phyloP scores from a whole-genome alignment of 257 asterid genomes.

The Apocynum venetum region DNA sequence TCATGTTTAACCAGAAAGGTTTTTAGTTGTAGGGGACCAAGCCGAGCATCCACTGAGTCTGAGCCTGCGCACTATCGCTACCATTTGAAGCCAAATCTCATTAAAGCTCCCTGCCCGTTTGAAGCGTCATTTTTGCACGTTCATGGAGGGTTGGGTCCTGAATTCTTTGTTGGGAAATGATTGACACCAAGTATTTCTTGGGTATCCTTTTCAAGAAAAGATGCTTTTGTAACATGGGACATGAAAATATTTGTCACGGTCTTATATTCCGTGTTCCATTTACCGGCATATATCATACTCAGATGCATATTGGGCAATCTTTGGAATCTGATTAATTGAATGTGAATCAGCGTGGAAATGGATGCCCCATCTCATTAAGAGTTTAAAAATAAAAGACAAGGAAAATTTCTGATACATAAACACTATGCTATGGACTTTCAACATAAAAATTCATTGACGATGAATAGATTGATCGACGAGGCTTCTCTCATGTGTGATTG shows the following conservation, averaged over 20 bases:
- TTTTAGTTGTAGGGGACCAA: not conserved
- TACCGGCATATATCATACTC: not conserved
- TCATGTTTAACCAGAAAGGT: not conserved
- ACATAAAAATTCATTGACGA: not conserved
- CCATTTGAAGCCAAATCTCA: not conserved
- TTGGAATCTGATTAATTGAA: not conserved
- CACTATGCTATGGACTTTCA: too few species aligned
- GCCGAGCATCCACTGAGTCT: not conserved
- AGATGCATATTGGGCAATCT: not conserved
- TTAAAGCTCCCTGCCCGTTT: not conserved
- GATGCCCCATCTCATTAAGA: too few species aligned
- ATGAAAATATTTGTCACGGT: not conserved
- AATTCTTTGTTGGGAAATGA: conserved; percentile 1
- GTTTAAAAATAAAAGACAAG: not conserved
- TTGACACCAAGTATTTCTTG: not conserved
- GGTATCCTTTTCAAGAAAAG: not conserved
- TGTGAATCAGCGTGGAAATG: not conserved
- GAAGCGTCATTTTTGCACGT: not conserved
- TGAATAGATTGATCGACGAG: not conserved
- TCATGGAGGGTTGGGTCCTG: not conserved
- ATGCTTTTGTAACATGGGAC: not conserved
- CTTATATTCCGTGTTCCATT: not conserved
- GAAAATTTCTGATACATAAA: not conserved
- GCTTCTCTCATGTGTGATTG: too few species aligned
- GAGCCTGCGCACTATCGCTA: not conserved